Percentiles rank a stretch among this genome's conserved stretches.
Evolutionary conservation across 2,329 filamentous ascomycete species (phyloP).

Genomic region (Zymoseptoria tritici): DNA sequence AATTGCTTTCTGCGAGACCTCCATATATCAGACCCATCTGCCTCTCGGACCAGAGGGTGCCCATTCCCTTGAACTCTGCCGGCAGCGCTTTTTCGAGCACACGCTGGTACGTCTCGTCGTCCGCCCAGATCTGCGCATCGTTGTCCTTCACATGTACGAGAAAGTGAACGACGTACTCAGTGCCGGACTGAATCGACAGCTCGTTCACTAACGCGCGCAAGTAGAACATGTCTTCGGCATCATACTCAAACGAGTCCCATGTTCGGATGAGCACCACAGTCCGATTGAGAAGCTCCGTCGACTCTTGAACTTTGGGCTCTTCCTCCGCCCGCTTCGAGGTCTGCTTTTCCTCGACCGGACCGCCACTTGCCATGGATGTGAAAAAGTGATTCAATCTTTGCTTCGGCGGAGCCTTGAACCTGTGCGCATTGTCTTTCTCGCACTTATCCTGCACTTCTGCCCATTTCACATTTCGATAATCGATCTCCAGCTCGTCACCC

Average conservation of each 20-base stretch:
- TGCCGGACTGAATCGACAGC: slow-evolving; percentile 66
- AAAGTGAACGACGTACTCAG: slow-evolving; percentile 77
- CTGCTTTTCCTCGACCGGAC: slow-evolving; percentile 19
- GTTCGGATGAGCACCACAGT: slow-evolving; percentile 76
- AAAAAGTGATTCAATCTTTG: slow-evolving; percentile 31
- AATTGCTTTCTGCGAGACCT: slow-evolving; percentile 43
- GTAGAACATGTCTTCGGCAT: slow-evolving; percentile 72
- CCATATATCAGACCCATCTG: slow-evolving; percentile 50
- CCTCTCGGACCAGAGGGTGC: slow-evolving; percentile 45
- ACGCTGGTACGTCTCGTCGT: slow-evolving; percentile 63
- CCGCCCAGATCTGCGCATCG: slow-evolving; percentile 72
- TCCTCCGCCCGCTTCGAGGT: slow-evolving; percentile 14
- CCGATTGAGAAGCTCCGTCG: slow-evolving; percentile 41
- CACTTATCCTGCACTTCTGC: slow-evolving; percentile 69
- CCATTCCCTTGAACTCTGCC: slow-evolving; percentile 45
- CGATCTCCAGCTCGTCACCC: slow-evolving; percentile 62
- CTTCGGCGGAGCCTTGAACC: slow-evolving; percentile 49
- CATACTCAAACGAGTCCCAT: slow-evolving; percentile 74
- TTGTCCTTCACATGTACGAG: slow-evolving; percentile 78
- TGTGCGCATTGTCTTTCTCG: slow-evolving; percentile 59
- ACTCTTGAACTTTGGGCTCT: slow-evolving; percentile 8
- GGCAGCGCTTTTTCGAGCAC: slow-evolving; percentile 48
- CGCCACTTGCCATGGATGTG: slow-evolving; percentile 32
- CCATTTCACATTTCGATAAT: slow-evolving; percentile 74
- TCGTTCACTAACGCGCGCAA: slow-evolving; percentile 76